Evolutionary conservation across 192 early-diverging fungal species (phyloP).

Genomic region (Podila horticola): DNA sequence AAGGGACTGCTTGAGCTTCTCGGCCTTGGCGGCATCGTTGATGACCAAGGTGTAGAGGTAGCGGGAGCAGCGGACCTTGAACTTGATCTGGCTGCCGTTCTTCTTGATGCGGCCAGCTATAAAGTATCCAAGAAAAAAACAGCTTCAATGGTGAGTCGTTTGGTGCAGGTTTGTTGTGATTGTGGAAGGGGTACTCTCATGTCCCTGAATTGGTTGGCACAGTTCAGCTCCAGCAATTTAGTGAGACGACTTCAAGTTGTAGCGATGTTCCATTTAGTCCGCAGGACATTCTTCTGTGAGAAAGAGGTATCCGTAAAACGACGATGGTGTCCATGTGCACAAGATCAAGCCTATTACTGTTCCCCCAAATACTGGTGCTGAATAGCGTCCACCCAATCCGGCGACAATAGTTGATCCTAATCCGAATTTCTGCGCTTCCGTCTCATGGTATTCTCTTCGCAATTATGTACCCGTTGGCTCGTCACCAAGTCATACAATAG

Average conservation of each 20-base stretch:
- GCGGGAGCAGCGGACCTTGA: constrained; percentile 98
- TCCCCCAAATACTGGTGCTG: no score
- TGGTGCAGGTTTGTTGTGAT: no score
- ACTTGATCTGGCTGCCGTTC: constrained; percentile 82
- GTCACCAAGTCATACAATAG: constrained; percentile 5
- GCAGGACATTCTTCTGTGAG: no score
- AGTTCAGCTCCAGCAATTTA: no score
- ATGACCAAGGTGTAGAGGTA: constrained; percentile 99
- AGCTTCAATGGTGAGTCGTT: no score
- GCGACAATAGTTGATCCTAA: background rate
- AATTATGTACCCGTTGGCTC: background rate
- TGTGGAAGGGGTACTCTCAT: no score
- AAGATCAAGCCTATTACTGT: no score
- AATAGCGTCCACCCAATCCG: background rate
- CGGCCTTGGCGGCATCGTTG: constrained; percentile 93
- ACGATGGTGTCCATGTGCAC: no score
- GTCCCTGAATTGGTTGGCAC: no score
- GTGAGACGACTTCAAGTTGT: no score
- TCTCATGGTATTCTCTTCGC: background rate
- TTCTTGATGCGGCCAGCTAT: constrained; percentile 90
- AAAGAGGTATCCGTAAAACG: no score
- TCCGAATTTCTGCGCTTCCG: background rate
- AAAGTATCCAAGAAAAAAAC: background rate
- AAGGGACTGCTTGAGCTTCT: constrained; percentile 95
- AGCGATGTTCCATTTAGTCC: no score